A percentile compares a stretch with the other conserved stretches of the same genome.
phyloP scores from a whole-genome alignment of 176 grass and related monocot species.

The Oryza officinalis region DNA sequence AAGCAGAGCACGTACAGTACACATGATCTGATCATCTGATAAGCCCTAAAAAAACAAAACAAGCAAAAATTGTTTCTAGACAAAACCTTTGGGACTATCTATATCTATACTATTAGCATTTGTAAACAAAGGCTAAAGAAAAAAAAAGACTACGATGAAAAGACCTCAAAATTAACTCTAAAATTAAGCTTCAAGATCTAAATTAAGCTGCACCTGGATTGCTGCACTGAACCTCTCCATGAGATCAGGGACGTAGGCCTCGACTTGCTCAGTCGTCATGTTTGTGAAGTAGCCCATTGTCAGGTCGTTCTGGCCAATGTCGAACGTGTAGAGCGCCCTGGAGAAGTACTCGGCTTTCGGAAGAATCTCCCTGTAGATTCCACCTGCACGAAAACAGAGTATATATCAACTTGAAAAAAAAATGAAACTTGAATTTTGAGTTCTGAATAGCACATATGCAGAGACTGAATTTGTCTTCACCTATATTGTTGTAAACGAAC shows the following conservation, averaged over 20 bases:
- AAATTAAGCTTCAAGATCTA: background rate
- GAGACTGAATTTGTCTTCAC: background rate
- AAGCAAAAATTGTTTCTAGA: too few relatives aligned
- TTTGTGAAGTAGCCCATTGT: conserved; percentile 54
- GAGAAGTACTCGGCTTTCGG: conserved; percentile 49
- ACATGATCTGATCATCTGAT: too few relatives aligned
- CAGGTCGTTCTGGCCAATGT: conserved; percentile 66
- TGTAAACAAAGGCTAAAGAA: too few relatives aligned
- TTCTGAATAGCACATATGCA: background rate
- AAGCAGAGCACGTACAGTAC: background rate
- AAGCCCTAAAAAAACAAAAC: too few relatives aligned
- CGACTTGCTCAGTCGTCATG: conserved; percentile 50
- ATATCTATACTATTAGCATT: too few relatives aligned
- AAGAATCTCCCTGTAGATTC: conserved; percentile 44
- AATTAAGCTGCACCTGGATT: conserved; percentile 31
- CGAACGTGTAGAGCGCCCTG: conserved; percentile 57
- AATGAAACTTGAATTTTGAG: background rate
- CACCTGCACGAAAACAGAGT: conserved; percentile 14
- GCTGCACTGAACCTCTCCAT: conserved; percentile 41
- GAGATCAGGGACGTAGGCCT: conserved; percentile 51
- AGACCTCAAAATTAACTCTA: too few relatives aligned
- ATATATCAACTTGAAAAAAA: background rate
- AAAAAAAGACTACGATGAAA: too few relatives aligned
- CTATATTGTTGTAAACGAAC: conserved; percentile 32
- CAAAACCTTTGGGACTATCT: too few relatives aligned